Conservation (phyloP, 192 early-diverging fungal species). For the Backusella westeae region DNA sequence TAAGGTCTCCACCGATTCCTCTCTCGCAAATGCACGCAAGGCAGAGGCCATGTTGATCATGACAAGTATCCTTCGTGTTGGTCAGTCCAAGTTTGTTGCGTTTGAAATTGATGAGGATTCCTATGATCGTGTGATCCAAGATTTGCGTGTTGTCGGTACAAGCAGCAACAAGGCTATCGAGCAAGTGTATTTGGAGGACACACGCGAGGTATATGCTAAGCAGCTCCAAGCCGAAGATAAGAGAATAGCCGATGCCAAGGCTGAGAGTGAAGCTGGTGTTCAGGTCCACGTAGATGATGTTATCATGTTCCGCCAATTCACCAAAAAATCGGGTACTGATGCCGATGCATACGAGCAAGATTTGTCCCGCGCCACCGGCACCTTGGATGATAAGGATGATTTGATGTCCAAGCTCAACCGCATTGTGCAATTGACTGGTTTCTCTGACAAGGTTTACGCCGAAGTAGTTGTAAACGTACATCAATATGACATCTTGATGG, state of each 20-base stretch:
- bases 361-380: slow-evolving; percentile 83
- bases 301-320: slow-evolving; percentile 84
- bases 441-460: slow-evolving; percentile 98
- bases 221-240: slow-evolving; percentile 70
- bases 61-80: slow-evolving; percentile 91
- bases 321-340: slow-evolving; percentile 63
- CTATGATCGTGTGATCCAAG: slow-evolving; percentile 86
- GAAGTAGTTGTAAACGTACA: slow-evolving; percentile 97
- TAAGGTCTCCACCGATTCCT: slow-evolving; percentile 46
- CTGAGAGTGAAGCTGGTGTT: slow-evolving; percentile 61
- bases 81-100: slow-evolving; percentile 81
- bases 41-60: slow-evolving; percentile 99
- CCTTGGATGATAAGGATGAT: slow-evolving; percentile 65
- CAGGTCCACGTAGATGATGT: slow-evolving; percentile 86
- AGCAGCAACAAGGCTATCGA: slow-evolving; percentile 54
- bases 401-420: slow-evolving; percentile 90
- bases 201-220: slow-evolving; percentile 59
- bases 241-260: slow-evolving; percentile 57
- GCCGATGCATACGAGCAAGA: slow-evolving; percentile 87
- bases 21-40: slow-evolving; percentile 72
- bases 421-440: slow-evolving; percentile 95
- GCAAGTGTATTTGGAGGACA: slow-evolving; percentile 56
- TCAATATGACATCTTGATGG: slow-evolving; percentile 95
- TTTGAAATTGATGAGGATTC: slow-evolving; percentile 98
- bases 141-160: slow-evolving; percentile 74